Percentiles rank a stretch among this genome's conserved stretches.
Evolutionary conservation across 345 rosid species (phyloP).

Genomic region (Eucalyptus globulus): DNA sequence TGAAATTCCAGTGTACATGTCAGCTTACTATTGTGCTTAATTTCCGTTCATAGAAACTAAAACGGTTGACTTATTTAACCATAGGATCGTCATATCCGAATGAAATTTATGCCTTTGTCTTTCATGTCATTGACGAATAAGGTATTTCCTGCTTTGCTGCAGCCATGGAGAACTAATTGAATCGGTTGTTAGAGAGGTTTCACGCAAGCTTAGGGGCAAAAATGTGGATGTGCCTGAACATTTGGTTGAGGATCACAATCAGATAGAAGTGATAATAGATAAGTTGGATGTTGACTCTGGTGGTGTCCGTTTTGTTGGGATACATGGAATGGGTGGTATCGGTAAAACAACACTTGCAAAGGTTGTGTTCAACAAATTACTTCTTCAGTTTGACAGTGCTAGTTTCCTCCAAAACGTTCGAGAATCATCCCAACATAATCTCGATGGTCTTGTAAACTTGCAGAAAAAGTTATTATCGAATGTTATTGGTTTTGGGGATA

Average conservation of each 20-base stretch:
- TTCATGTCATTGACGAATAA: not conserved
- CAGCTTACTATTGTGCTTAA: fast-evolving
- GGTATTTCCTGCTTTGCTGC: no score
- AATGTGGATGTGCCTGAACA: not conserved
- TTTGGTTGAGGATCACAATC: not conserved
- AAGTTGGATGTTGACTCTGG: not conserved
- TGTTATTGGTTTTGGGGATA: not conserved
- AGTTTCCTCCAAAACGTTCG: not conserved
- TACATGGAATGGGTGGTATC: not conserved
- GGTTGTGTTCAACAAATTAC: not conserved
- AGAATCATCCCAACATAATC: not conserved
- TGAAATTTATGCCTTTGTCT: not conserved
- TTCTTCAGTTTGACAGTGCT: fast-evolving
- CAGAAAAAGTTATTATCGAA: not conserved
- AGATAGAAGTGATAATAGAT: not conserved
- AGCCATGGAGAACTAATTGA: no score
- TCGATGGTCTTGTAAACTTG: not conserved
- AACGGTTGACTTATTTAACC: not conserved
- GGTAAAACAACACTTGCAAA: not conserved
- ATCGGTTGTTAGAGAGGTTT: no score
- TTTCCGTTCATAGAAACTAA: fast-evolving
- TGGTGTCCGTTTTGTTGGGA: not conserved
- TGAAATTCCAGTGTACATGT: not conserved
- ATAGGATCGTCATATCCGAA: not conserved
- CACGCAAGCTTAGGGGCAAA: not conserved